Evolutionary conservation across 1,284 basidiomycete species (phyloP).

Genomic region (Cryptococcus depauperatus): DNA sequence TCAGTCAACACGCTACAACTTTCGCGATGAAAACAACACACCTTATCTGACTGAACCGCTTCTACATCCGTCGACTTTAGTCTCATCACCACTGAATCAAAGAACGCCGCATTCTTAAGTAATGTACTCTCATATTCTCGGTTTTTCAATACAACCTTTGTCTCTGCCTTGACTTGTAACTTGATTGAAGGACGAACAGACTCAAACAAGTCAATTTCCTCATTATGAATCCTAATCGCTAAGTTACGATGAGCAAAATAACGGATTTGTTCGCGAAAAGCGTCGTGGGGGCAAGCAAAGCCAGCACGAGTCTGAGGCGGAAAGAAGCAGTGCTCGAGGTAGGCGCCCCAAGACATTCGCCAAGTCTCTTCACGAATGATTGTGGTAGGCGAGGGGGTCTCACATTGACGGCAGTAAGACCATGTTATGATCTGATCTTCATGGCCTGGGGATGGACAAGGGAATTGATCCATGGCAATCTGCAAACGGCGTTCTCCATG

Average conservation of each 20-base stretch:
- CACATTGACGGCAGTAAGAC: slow-evolving; percentile 80
- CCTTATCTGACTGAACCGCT: slow-evolving; percentile 41
- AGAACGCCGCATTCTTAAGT: slow-evolving; percentile 58
- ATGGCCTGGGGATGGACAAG: slow-evolving; percentile 45
- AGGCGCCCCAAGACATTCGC: slow-evolving; percentile 46
- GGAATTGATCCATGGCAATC: slow-evolving; percentile 72
- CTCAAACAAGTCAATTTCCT: slow-evolving; percentile 74
- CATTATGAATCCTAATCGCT: slow-evolving; percentile 83
- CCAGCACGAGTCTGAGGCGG: slow-evolving; percentile 67
- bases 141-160: slow-evolving; percentile 81
- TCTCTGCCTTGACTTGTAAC: slow-evolving; percentile 74
- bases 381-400: slow-evolving; percentile 74
- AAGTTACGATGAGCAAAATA: slow-evolving; percentile 65
- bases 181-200: slow-evolving; percentile 81
- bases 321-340: slow-evolving; percentile 51
- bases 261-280: slow-evolving; percentile 85
- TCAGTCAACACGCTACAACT: not conserved
- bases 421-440: slow-evolving; percentile 78
- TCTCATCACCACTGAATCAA: slow-evolving; percentile 50
- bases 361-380: slow-evolving; percentile 88
- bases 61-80: slow-evolving; percentile 40
- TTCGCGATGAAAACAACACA: slow-evolving; percentile 15
- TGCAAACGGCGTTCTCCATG: slow-evolving; percentile 79
- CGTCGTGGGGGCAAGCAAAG: slow-evolving; percentile 80
- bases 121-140: slow-evolving; percentile 72